Evolutionary conservation across 345 rosid species (phyloP).

Genomic region (Brassica carinata): DNA sequence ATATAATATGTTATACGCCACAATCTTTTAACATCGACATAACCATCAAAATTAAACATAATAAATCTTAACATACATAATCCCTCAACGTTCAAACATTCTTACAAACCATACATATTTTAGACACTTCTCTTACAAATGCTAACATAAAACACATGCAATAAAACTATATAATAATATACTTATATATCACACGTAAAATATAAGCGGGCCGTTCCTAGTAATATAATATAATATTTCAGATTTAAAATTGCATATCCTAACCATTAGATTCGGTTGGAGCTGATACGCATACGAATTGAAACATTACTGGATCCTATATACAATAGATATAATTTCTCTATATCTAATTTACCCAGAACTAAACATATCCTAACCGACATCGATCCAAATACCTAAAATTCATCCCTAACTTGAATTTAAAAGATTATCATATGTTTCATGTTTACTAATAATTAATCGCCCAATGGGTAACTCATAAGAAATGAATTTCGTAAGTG

Average conservation of each 20-base stretch:
- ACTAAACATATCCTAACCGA: neutral
- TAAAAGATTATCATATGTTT: neutral
- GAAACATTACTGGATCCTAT: neutral
- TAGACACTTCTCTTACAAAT: too few species aligned
- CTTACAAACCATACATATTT: too few species aligned
- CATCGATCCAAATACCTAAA: neutral
- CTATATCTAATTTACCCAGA: neutral
- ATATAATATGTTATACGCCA: too few species aligned
- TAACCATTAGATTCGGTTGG: neutral
- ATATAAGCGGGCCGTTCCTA: too few species aligned
- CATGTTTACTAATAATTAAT: neutral
- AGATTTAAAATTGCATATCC: neutral
- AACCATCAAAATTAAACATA: too few species aligned
- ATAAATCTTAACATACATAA: too few species aligned
- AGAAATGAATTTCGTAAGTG: neutral
- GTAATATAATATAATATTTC: neutral
- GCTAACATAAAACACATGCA: too few species aligned
- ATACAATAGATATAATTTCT: neutral
- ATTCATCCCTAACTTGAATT: neutral
- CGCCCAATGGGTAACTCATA: neutral
- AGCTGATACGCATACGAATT: neutral
- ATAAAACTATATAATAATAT: too few species aligned
- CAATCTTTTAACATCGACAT: too few species aligned
- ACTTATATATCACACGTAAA: too few species aligned
- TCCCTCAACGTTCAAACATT: too few species aligned